phyloP scores from a whole-genome alignment of 176 grass and related monocot species.

The Juncus effusus region DNA sequence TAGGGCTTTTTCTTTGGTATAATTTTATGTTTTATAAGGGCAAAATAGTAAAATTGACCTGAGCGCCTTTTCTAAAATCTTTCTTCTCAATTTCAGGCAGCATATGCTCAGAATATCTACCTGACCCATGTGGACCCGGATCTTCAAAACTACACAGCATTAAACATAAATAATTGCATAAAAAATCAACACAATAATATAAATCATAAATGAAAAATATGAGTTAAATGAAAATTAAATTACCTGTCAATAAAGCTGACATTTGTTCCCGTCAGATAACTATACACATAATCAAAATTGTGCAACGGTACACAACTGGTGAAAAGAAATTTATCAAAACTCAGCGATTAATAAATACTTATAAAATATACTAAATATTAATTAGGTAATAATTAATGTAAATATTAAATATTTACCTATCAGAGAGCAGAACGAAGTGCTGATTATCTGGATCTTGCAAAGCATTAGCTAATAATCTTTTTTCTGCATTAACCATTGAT shows the following conservation, averaged over 20 bases:
- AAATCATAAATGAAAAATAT: conserved; percentile 9
- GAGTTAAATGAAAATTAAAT: conserved; percentile 17
- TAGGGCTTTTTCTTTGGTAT: too few species aligned
- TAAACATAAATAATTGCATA: conserved; percentile 15
- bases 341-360: background rate
- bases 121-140: conserved; percentile 92
- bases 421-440: conserved; percentile 93
- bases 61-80: conserved; percentile 99
- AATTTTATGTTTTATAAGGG: background rate
- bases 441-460: conserved; percentile 89
- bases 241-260: conserved; percentile 99
- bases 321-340: background rate
- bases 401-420: conserved; percentile 46
- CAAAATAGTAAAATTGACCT: conserved; percentile 42
- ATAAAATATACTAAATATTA: background rate
- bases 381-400: background rate
- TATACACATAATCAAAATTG: conserved; percentile 98
- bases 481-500: conserved; percentile 97
- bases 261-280: conserved; percentile 91
- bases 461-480: conserved; percentile 88
- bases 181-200: conserved; percentile 12
- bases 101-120: conserved; percentile 91
- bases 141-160: conserved; percentile 77
- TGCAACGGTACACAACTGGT: conserved; percentile 90
- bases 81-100: conserved; percentile 84